Evolutionary conservation across 331 rosid species (phyloP).

Genomic region (Prunus yedoensis): DNA sequence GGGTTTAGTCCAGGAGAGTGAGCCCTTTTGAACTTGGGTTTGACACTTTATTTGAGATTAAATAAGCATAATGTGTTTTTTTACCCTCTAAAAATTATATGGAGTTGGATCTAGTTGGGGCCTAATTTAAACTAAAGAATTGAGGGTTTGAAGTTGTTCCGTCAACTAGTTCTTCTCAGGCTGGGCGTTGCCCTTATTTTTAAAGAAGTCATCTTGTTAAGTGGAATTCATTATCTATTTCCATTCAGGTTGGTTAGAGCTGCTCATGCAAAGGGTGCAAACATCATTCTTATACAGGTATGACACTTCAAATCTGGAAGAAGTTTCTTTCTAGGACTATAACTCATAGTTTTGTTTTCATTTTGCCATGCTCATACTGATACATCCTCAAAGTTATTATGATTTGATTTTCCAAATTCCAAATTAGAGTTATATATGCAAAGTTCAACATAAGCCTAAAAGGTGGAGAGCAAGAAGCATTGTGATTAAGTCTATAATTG

Average conservation of each 20-base stretch:
- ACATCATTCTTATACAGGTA: constrained; percentile 88
- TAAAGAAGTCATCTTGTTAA: background rate
- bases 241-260: constrained; percentile 75
- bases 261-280: constrained; percentile 84
- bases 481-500: background rate
- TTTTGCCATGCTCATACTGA: background rate
- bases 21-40: background rate
- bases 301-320: background rate
- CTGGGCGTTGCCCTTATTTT: background rate
- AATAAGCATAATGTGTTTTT: background rate
- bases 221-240: background rate
- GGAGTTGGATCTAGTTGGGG: background rate
- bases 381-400: background rate
- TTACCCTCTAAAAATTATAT: background rate
- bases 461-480: background rate
- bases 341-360: background rate
- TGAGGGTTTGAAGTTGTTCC: background rate
- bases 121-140: constrained; percentile 4
- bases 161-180: background rate
- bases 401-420: background rate
- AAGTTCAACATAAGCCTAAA: background rate
- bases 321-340: background rate
- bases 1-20: background rate
- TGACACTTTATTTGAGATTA: background rate
- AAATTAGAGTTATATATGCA: background rate